Conservation (phyloP, 2,329 filamentous ascomycete genomes). For the Diaporthe nobilis region DNA sequence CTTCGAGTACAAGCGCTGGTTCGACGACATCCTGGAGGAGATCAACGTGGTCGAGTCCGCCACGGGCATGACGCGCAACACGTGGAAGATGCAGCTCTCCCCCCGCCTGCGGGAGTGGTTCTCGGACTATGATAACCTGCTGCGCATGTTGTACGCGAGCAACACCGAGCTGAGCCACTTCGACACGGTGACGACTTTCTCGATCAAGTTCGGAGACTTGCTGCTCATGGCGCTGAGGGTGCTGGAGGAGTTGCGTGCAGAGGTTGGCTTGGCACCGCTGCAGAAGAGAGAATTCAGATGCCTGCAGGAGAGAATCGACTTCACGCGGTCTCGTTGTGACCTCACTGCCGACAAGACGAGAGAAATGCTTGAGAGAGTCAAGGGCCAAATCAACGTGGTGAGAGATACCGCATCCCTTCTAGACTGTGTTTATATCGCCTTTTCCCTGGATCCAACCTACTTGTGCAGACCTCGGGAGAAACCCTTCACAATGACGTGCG, state of each 20-base stretch:
- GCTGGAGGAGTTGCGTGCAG: not conserved
- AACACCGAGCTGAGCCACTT: conserved; percentile 36
- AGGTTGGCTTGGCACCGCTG: conserved; percentile 2
- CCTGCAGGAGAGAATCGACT: conserved; percentile 25
- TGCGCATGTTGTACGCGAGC: conserved; percentile 18
- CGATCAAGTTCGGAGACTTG: conserved; percentile 17
- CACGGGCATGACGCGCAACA: conserved; percentile 31
- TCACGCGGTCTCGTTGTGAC: conserved; percentile 27
- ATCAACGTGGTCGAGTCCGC: conserved; percentile 31
- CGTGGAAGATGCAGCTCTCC: conserved; percentile 28
- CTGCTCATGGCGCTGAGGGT: not conserved
- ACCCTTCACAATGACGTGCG: accelerated
- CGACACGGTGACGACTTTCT: conserved; percentile 16
- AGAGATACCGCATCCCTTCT: not conserved
- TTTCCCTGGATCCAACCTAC: not conserved
- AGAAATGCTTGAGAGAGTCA: conserved; percentile 31
- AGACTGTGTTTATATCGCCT: accelerated
- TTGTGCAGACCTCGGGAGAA: no score
- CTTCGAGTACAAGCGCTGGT: conserved; percentile 19
- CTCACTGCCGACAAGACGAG: conserved; percentile 21
- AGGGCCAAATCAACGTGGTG: conserved; percentile 33
- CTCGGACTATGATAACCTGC: conserved; percentile 27
- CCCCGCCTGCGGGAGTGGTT: conserved; percentile 25
- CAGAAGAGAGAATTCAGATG: not conserved
- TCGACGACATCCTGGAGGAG: conserved; percentile 21